Percentiles rank a stretch among this genome's conserved stretches.
Conservation (phyloP, 116 monocot genomes). For the Zostera marina region DNA sequence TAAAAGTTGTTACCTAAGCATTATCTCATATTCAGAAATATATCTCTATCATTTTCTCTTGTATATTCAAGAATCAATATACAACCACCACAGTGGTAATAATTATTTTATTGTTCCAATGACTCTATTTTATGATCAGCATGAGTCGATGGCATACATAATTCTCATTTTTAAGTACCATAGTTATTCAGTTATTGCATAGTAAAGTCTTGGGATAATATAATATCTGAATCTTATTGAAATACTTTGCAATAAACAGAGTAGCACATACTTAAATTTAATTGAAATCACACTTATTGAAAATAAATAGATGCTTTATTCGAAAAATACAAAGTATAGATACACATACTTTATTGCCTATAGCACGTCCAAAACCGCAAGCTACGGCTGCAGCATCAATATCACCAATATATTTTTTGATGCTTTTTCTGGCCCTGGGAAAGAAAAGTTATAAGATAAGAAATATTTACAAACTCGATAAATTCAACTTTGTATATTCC, state of each 20-base stretch:
- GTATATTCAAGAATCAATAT: too few relatives aligned
- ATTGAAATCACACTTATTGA: background rate
- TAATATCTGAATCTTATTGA: background rate
- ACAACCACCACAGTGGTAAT: too few relatives aligned
- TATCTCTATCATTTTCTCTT: too few relatives aligned
- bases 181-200: background rate
- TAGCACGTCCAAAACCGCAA: slow-evolving; percentile 86
- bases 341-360: slow-evolving; percentile 77
- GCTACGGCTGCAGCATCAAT: slow-evolving; percentile 93
- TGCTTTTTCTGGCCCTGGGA: slow-evolving; percentile 63
- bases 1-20: too few relatives aligned
- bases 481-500: background rate
- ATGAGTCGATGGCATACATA: too few relatives aligned
- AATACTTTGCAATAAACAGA: too few relatives aligned
- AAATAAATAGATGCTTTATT: background rate
- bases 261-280: too few relatives aligned
- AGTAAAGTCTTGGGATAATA: background rate
- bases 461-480: background rate
- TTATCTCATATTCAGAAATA: too few relatives aligned
- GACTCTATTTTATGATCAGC: too few relatives aligned
- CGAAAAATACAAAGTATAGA: background rate
- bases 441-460: background rate
- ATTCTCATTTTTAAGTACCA: background rate
- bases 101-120: too few relatives aligned
- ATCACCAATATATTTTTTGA: slow-evolving; percentile 75